These are phyloP conservation scores for Saccharomycopsis synnaedendra DNA, from an alignment of 805 yeast species.

Conservation along the genomic window DNA sequence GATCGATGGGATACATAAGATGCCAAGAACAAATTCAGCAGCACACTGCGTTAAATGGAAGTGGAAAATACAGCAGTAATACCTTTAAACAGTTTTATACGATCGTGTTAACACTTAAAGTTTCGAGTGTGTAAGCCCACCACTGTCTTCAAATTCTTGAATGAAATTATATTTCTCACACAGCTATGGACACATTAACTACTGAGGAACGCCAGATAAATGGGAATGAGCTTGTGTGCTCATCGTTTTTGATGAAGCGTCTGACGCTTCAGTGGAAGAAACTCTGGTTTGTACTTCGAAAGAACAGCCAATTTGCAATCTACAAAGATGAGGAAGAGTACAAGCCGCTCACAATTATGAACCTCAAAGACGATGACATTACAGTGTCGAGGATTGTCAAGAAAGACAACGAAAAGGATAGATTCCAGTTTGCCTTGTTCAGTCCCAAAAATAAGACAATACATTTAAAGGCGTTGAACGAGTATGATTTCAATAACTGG, in stretches of 20 bases:
- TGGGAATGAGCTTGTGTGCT: slow-evolving; percentile 15
- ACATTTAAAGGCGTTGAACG: slow-evolving; percentile 18
- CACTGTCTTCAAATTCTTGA: no score
- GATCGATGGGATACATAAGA: no score
- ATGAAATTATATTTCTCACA: no score
- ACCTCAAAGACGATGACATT: slow-evolving; percentile 10
- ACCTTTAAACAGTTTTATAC: no score
- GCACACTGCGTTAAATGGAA: no score
- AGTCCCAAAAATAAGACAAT: slow-evolving; percentile 15
- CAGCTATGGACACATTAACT: background rate
- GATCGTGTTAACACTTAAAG: no score
- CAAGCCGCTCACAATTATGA: slow-evolving; percentile 14
- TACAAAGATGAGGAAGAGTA: slow-evolving; percentile 16
- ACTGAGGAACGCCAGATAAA: slow-evolving; percentile 11
- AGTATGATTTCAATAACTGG: slow-evolving; percentile 19
- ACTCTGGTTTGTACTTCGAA: slow-evolving; percentile 15
- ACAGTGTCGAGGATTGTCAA: slow-evolving; percentile 12
- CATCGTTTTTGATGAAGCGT: slow-evolving; percentile 11
- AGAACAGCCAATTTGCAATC: slow-evolving; percentile 11
- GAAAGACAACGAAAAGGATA: slow-evolving; percentile 8
- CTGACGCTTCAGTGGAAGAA: slow-evolving; percentile 15
- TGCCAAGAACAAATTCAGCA: no score
- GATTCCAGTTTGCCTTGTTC: slow-evolving; percentile 14
- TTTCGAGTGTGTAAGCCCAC: no score
- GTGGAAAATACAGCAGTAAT: no score